Base-by-base conservation (phyloP, 495 filamentous ascomycete genomes). In the Penicillium cinerascens region DNA sequence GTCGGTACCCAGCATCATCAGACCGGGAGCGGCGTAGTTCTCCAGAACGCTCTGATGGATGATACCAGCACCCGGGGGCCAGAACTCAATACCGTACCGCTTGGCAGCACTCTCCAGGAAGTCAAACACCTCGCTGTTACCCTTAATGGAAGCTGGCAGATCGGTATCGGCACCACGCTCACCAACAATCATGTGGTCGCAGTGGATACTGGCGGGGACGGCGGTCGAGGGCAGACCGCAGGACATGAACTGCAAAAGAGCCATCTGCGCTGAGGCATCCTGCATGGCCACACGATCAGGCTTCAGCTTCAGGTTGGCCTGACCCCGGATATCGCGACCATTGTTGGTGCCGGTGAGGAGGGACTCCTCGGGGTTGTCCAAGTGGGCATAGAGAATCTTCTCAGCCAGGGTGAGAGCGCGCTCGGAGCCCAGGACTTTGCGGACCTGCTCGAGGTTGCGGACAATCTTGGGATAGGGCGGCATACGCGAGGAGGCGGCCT, bases 1-100 rank as follows among this genome's bases (percentile, higher is more conserved):
- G 70, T 98, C 93, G 33, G 93, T 98, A 51, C 93, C 93, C n/a
- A 98, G 81, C 92, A 97, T 96, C 93, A 98, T 97, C 62, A 97
- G 67, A 41, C 93, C 93, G 4, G 93, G 93, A 4, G 91, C 85
- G n/a, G 93, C 89, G 65, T 98, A 98, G 72, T 97, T 97, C 78
- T 98, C 93, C 59, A 98, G 75, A 39, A 98, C 93, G 52, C 88
- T 95, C 79, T 98, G 93, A 74, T 98, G 93, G 57, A 98, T 98
- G 53, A 98, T 98, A 53, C 93, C 93, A n/a, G 93, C 93, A 46
- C 95, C 95, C 0, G 93, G 93, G 2, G 93, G 89, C 93, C 93
- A 98, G 70, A 98, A 98, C 67, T 97, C 92, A 58, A 98, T 96
- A 20, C 93, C 93, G 66, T 96, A 98, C 61, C 91, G 93, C 78